phyloP scores from a whole-genome alignment of 805 yeast species.

The Ogataea chonburiensis region DNA sequence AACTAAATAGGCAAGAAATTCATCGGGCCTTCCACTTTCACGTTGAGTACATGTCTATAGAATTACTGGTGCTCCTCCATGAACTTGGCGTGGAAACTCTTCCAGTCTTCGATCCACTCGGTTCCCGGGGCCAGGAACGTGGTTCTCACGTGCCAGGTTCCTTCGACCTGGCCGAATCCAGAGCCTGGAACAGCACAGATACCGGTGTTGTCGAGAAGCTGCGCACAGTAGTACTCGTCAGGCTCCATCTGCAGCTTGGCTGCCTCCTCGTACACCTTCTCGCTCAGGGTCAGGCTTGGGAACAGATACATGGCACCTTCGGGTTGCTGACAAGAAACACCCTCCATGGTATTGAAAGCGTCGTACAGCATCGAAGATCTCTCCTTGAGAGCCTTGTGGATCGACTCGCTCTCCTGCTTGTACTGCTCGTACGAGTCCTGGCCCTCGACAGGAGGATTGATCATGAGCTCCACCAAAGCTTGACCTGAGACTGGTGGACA shows the following conservation, averaged over 20 bases:
- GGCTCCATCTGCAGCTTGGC: slow-evolving; percentile 54
- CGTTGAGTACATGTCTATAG: too few species aligned
- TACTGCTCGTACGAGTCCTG: slow-evolving; percentile 72
- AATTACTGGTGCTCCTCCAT: slow-evolving; percentile 52
- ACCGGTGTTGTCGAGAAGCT: slow-evolving; percentile 82
- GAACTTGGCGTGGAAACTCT: slow-evolving; percentile 72
- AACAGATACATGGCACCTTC: slow-evolving; percentile 98
- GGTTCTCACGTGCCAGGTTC: slow-evolving; percentile 91
- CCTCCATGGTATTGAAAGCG: slow-evolving; percentile 76
- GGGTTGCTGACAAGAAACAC: slow-evolving; percentile 83
- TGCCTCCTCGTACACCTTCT: slow-evolving; percentile 63
- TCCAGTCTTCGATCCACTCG: slow-evolving; percentile 83
- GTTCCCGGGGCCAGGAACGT: slow-evolving; percentile 95
- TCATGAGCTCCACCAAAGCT: slow-evolving; percentile 89
- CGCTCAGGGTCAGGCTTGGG: slow-evolving; percentile 71
- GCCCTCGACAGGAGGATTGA: slow-evolving; percentile 81
- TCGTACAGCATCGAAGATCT: slow-evolving; percentile 66
- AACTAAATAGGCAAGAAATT: too few species aligned
- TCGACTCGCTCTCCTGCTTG: slow-evolving; percentile 56
- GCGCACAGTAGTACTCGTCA: slow-evolving; percentile 87
- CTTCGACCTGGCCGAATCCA: slow-evolving; percentile 92
- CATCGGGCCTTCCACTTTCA: too few species aligned
- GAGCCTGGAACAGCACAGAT: slow-evolving; percentile 97
- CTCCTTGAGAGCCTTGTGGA: slow-evolving; percentile 58
- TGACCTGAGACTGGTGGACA: slow-evolving; percentile 97